phyloP scores from a whole-genome alignment of 2,329 filamentous ascomycete species.

The Trichoderma sp. region DNA sequence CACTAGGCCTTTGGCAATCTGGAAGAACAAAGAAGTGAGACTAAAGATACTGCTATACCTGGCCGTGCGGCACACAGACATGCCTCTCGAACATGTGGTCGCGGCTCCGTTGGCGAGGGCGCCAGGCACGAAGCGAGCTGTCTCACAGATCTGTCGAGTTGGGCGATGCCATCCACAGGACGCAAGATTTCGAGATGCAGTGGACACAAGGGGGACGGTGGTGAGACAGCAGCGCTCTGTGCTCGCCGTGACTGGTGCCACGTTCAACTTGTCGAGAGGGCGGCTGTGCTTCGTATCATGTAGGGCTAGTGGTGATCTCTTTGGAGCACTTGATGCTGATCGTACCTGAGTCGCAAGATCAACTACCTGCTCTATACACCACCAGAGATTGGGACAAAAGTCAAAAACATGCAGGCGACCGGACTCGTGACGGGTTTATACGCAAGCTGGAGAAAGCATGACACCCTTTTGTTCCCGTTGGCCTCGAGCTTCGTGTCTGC shows the following conservation, averaged over 20 bases:
- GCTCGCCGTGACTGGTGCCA: slow-evolving; percentile 20
- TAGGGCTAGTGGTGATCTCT: background rate
- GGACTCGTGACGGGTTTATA: slow-evolving; percentile 8
- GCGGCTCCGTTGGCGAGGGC: slow-evolving; percentile 18
- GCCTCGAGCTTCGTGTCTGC: background rate
- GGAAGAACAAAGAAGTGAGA: background rate
- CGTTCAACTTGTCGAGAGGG: slow-evolving; percentile 1
- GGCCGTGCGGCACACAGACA: background rate
- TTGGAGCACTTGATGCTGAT: background rate
- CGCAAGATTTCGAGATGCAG: slow-evolving; percentile 16
- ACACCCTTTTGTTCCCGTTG: background rate
- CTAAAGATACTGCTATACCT: slow-evolving; percentile 7
- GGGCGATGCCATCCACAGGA: slow-evolving; percentile 15
- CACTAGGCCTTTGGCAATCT: slow-evolving; percentile 8
- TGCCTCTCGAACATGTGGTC: slow-evolving; percentile 12
- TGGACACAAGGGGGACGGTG: background rate
- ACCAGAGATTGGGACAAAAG: slow-evolving; percentile 11
- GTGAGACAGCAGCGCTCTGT: slow-evolving; percentile 16
- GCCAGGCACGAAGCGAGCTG: slow-evolving; percentile 21
- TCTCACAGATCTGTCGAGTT: slow-evolving; percentile 24
- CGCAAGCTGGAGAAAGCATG: background rate
- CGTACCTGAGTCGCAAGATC: background rate
- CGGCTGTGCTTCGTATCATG: slow-evolving; percentile 7
- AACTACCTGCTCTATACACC: background rate
- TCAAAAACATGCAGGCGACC: slow-evolving; percentile 15